Base-by-base conservation (phyloP, 306 rosid genomes). In the Corylus americana region DNA sequence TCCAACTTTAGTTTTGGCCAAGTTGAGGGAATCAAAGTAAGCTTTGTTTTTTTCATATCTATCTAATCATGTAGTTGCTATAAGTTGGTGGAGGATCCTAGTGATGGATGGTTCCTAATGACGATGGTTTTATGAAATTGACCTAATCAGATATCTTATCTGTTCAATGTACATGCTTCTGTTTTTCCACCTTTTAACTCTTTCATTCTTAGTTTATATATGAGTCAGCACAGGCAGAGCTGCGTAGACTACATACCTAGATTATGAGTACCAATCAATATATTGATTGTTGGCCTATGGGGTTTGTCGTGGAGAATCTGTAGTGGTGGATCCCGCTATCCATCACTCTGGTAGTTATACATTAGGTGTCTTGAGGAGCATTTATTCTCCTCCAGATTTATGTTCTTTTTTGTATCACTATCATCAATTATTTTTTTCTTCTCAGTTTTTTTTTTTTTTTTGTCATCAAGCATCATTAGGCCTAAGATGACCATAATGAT, bases 11-110 rank as follows among this genome's bases (percentile, higher is more conserved):
- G 51, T 51, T 71, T 71, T 54, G 73, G 13, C 55, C 67, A 77
- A 54, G 74, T 74, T 68, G 45, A 78, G 54, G 47, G 62, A 64
- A 75, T 57, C 18, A 77, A 80, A 67, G 48, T 61, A 77, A 71
- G 75, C 45, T 53, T 53, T 39, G 79, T 42, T 10, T 78, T 42
- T 9, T 78, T 74, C 72, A 18, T 44, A 39, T 17, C 29, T 67
- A 42, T 18, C 48, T 39, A 8, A 37, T 39, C 39, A 18, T 67
- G 50, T 68, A 42, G 22, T 67, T 67, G 10, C 27, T 44, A 67
- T 42, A n/a, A 17, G 70, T 31, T 64, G 48, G 11, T 16, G 25
- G 11, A 16, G 48, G 29, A 51, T 18, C 72, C 51, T 39, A 67
- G 51, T 42, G 29, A 37, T 42, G 44, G 50, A 39, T 42, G 11